Conservation (phyloP, 192 early-diverging fungal species). For the Diversispora eburnea region DNA sequence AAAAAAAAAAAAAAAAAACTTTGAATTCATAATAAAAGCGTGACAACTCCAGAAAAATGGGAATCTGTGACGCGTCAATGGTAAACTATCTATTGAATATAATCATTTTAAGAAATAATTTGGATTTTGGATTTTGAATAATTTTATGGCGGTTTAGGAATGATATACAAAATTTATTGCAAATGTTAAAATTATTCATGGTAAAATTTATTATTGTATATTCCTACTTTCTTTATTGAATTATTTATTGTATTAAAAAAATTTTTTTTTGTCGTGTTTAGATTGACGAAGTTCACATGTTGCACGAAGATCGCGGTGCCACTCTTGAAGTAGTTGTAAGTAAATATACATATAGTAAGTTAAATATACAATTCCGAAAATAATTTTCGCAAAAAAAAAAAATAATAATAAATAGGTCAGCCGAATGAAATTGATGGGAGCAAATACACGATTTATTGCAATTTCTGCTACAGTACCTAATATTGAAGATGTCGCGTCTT, state of each 20-base stretch:
- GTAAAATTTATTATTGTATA: conserved; percentile 18
- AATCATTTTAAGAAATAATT: neutral
- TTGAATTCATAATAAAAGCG: conserved; percentile 19
- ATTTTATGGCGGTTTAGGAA: conserved; percentile 10
- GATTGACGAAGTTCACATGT: conserved; percentile 77
- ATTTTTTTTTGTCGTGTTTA: neutral
- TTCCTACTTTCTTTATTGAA: neutral
- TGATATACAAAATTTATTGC: conserved; percentile 35
- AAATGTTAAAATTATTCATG: conserved; percentile 38
- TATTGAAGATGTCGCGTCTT: conserved; percentile 59
- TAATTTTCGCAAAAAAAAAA: neutral
- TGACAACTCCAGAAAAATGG: conserved; percentile 83
- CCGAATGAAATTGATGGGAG: conserved; percentile 18
- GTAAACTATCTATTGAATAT: conserved; percentile 31
- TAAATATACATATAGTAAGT: conserved; percentile 1
- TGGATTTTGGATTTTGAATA: neutral
- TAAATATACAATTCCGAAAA: neutral
- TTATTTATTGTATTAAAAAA: no score
- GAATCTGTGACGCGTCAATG: conserved; percentile 66
- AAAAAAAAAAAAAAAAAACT: neutral
- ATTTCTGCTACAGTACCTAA: conserved; percentile 73
- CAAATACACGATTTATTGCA: conserved; percentile 48
- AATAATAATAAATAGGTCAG: conserved; percentile 8
- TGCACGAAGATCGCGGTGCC: conserved; percentile 63
- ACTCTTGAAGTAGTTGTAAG: conserved; percentile 69